These are phyloP conservation scores for Aspergillus sparsus DNA, from an alignment of 495 filamentous ascomycete genomes.

Conservation along the genomic window DNA sequence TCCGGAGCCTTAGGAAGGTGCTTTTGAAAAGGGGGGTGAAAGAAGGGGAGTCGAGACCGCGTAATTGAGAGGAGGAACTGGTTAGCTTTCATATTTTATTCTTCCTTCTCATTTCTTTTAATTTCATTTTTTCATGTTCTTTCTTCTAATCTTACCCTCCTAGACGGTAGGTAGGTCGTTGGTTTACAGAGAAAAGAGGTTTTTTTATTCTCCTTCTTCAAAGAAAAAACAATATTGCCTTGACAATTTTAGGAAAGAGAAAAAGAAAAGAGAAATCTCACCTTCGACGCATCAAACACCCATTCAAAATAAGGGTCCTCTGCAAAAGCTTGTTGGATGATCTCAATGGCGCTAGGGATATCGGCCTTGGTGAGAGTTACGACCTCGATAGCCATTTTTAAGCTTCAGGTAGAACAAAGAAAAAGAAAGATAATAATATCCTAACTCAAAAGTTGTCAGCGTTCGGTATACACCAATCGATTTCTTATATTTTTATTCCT, in stretches of 20 bases:
- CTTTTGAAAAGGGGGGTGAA: too few species aligned
- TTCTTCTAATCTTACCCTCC: too few species aligned
- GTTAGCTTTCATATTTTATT: constrained; percentile 8
- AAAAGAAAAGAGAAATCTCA: constrained; percentile 23
- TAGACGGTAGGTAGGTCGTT: not conserved
- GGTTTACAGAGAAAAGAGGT: too few species aligned
- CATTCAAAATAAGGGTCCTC: constrained; percentile 69
- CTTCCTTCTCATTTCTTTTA: not conserved
- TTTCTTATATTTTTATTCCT: too few species aligned
- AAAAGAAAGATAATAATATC: too few species aligned
- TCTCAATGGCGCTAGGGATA: constrained; percentile 60
- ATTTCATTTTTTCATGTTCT: not conserved
- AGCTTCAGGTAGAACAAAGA: not conserved
- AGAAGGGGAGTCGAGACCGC: not conserved
- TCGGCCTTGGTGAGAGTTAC: constrained; percentile 55
- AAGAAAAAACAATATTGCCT: too few species aligned
- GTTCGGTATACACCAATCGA: too few species aligned
- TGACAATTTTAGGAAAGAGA: not conserved
- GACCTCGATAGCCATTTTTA: constrained; percentile 57
- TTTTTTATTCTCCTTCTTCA: too few species aligned
- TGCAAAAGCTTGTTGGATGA: constrained; percentile 59
- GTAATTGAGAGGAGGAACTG: not conserved
- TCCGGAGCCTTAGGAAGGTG: too few species aligned
- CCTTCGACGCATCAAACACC: constrained; percentile 57
- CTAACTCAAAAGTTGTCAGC: too few species aligned